Conservation (phyloP, 2,329 filamentous ascomycete genomes). For the Neonectria ditissima region DNA sequence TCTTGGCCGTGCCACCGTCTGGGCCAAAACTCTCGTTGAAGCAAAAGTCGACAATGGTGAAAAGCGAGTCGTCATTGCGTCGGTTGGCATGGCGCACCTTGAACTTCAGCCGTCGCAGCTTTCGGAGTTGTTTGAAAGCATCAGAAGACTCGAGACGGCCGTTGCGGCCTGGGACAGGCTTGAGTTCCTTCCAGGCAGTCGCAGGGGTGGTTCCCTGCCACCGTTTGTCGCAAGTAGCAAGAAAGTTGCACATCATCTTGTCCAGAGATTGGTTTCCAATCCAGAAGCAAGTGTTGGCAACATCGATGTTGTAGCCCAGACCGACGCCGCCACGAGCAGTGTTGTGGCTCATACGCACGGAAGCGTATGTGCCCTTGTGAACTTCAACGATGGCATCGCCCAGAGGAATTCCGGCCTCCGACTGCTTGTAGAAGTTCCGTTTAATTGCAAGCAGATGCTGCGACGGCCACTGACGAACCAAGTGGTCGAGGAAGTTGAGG, state of each 20-base stretch:
- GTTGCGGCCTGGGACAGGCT: conserved; percentile 48
- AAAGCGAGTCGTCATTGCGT: conserved; percentile 58
- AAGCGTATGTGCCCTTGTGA: conserved; percentile 90
- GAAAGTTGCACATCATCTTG: conserved; percentile 51
- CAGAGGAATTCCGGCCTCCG: conserved; percentile 65
- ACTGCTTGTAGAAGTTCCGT: conserved; percentile 80
- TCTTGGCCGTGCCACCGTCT: conserved; percentile 62
- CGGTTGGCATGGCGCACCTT: conserved; percentile 64
- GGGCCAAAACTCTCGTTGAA: conserved; percentile 58
- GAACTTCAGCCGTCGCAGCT: conserved; percentile 68
- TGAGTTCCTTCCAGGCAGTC: conserved; percentile 47
- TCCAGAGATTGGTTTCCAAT: conserved; percentile 55
- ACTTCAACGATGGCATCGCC: conserved; percentile 75
- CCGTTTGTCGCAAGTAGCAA: conserved; percentile 46
- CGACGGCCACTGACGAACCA: conserved; percentile 83
- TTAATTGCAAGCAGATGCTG: conserved; percentile 77
- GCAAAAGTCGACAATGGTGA: conserved; percentile 64
- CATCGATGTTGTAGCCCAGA: conserved; percentile 88
- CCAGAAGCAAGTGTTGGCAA: conserved; percentile 94
- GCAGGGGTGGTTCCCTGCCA: conserved; percentile 43
- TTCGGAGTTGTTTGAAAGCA: conserved; percentile 66
- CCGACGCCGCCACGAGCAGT: conserved; percentile 63
- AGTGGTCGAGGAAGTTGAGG: conserved; percentile 91
- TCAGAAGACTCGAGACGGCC: conserved; percentile 56
- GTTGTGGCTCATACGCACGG: conserved; percentile 78